Percentiles rank a stretch among this genome's conserved stretches.
These are phyloP conservation scores for Pseudonectria foliicola DNA, from an alignment of 2,329 filamentous ascomycete species.

Conservation along the genomic window DNA sequence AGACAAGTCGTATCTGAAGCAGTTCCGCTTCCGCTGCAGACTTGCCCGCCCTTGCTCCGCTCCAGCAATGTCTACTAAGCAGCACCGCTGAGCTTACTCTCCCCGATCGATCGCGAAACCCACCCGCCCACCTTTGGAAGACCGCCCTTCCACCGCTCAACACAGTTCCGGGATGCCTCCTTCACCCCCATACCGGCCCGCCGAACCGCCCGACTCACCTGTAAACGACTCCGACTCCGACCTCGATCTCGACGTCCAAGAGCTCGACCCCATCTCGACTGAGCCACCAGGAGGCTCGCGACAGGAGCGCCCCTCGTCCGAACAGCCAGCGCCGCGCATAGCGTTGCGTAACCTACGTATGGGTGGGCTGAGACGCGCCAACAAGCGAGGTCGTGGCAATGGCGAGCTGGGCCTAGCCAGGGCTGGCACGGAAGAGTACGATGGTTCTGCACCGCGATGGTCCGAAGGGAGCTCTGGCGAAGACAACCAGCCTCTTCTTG, in stretches of 20 bases:
- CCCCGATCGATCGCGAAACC: slow-evolving; percentile 9
- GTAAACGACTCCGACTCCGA: slow-evolving; percentile 65
- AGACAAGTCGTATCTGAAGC: too few relatives aligned
- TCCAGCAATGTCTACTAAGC: too few relatives aligned
- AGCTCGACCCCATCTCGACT: slow-evolving; percentile 61
- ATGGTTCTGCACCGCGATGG: slow-evolving; percentile 46
- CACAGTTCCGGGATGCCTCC: slow-evolving; percentile 47
- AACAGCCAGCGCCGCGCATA: slow-evolving; percentile 51
- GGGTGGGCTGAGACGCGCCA: slow-evolving; percentile 52
- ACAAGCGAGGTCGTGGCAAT: slow-evolving; percentile 49
- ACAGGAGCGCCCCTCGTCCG: slow-evolving; percentile 22
- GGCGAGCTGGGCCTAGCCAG: slow-evolving; percentile 52
- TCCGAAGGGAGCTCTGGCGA: slow-evolving; percentile 60
- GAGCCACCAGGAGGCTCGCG: slow-evolving; percentile 25
- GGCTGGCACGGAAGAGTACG: slow-evolving; percentile 57
- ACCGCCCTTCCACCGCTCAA: slow-evolving; percentile 7
- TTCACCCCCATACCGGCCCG: slow-evolving; percentile 42
- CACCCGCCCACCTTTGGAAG: slow-evolving; percentile 9
- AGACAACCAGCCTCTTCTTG: slow-evolving; percentile 63
- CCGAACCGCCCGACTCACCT: slow-evolving; percentile 58
- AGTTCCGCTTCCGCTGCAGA: too few relatives aligned
- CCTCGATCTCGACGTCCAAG: slow-evolving; percentile 71
- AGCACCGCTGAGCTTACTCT: slow-evolving; percentile 8
- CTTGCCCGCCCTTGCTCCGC: too few relatives aligned
- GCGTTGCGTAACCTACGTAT: slow-evolving; percentile 65